A percentile compares a stretch with the other conserved stretches of the same genome.
These are phyloP conservation scores for Craterostigma plantagineum DNA, from an alignment of 257 asterid genomes.

Conservation along the genomic window DNA sequence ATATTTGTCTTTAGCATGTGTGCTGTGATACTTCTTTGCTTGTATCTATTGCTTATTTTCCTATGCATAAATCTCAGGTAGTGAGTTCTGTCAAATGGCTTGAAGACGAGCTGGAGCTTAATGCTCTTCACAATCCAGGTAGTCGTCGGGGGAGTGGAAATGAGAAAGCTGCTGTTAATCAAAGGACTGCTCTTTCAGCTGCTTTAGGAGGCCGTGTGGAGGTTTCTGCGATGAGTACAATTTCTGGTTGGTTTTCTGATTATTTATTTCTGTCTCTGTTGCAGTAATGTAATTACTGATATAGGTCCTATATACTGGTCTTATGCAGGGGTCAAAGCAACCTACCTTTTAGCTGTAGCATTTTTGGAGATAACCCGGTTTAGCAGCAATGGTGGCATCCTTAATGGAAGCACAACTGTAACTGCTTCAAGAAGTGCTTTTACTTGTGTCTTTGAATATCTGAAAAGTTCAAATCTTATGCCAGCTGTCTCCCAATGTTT, in stretches of 20 bases:
- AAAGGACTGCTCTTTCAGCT: slow-evolving; percentile 90
- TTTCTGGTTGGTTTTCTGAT: slow-evolving; percentile 45
- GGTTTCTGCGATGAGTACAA: slow-evolving; percentile 76
- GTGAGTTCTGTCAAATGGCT: slow-evolving; percentile 99
- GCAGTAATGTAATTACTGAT: slow-evolving; percentile 9
- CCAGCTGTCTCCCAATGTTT: slow-evolving; percentile 93
- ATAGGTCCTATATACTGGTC: slow-evolving; percentile 11
- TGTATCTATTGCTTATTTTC: slow-evolving; percentile 7
- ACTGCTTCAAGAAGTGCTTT: slow-evolving; percentile 84
- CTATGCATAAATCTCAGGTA: slow-evolving; percentile 34
- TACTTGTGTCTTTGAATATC: slow-evolving; percentile 88
- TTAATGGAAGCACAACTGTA: slow-evolving; percentile 54
- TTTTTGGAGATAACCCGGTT: slow-evolving; percentile 88
- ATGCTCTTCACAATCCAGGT: slow-evolving; percentile 97
- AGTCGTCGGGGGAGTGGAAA: slow-evolving; percentile 85
- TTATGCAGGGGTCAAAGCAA: slow-evolving; percentile 90
- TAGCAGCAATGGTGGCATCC: slow-evolving; percentile 97
- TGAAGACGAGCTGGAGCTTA: slow-evolving; percentile 99
- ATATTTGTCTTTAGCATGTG: slow-evolving; percentile 1
- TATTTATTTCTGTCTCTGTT: slow-evolving; percentile 7
- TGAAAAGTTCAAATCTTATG: slow-evolving; percentile 85
- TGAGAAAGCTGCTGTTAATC: slow-evolving; percentile 89
- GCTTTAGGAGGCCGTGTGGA: slow-evolving; percentile 94
- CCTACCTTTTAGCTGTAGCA: slow-evolving; percentile 97
- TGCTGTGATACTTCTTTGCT: background rate